A percentile compares a stretch with the other conserved stretches of the same genome.
Evolutionary conservation across 2,329 filamentous ascomycete genomes (phyloP).

Genomic region (Fusarium robinianum): DNA sequence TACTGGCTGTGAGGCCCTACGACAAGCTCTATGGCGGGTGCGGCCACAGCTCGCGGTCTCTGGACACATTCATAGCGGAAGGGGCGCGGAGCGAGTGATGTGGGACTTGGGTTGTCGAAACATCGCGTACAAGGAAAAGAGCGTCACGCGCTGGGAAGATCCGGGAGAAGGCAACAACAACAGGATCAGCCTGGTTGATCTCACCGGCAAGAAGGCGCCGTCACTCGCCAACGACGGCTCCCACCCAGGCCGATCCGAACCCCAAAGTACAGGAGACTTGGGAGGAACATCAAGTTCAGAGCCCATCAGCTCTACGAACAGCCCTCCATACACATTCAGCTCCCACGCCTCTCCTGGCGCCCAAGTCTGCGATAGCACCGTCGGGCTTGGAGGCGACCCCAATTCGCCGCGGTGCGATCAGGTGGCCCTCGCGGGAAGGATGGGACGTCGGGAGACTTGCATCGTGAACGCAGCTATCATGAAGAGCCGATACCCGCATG

Average conservation of each 20-base stretch:
- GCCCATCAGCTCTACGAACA: background rate
- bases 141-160: slow-evolving; percentile 59
- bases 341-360: slow-evolving; percentile 25
- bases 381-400: slow-evolving; percentile 47
- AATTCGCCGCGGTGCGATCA: slow-evolving; percentile 49
- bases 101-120: slow-evolving; percentile 58
- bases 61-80: slow-evolving; percentile 72
- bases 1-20: slow-evolving; percentile 64
- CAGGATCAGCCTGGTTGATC: slow-evolving; percentile 65
- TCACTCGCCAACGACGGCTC: slow-evolving; percentile 55
- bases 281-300: background rate
- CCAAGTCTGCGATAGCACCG: slow-evolving; percentile 30
- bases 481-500: slow-evolving; percentile 67
- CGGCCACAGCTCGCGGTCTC: slow-evolving; percentile 69
- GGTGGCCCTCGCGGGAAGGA: slow-evolving; percentile 46
- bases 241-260: slow-evolving; percentile 21
- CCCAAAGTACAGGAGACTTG: slow-evolving; percentile 7
- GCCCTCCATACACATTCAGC: slow-evolving; percentile 15
- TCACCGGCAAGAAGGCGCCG: slow-evolving; percentile 52
- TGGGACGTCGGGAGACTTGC: slow-evolving; percentile 68
- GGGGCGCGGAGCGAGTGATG: slow-evolving; percentile 64
- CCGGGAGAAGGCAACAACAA: slow-evolving; percentile 59
- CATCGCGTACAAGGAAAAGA: slow-evolving; percentile 51
- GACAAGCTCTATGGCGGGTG: slow-evolving; percentile 60
- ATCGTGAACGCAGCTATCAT: slow-evolving; percentile 80